Base-by-base conservation (phyloP, 768 basidiomycete genomes). In the Lanmaoa rubissima region DNA sequence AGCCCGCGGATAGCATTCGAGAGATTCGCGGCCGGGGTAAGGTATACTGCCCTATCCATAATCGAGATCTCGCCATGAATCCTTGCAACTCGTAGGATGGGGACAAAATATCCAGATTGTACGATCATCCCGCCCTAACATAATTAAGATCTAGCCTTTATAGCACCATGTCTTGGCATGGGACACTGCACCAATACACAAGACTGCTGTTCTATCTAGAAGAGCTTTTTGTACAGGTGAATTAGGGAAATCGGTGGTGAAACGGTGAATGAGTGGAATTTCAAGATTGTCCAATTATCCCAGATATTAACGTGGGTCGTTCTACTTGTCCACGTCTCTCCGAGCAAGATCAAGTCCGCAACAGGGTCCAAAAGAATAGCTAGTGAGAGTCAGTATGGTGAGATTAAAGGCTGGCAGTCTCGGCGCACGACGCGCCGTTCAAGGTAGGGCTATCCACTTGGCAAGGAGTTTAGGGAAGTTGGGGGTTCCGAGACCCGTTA, bases 401-500 rank as follows among this genome's bases (percentile, higher is more conserved):
- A 12, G 13, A 34, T n/a, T 21, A 36, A 12, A 28, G n/a, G 24
- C 19, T 13, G 8, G 12, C 10, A 13, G 5, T 16, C 43, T 13
- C 31, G 19, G 24, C 17, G 19, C 5, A 41, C 16, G 26, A 41
- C 12, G 9, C 10, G 35, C 16, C 24, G 24, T 14, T 65, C 58
- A 67, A 28, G 60, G 63, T 43, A 63, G 57, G n/a, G 65, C 51
- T 10, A 73, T 38, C 76, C 74, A 81, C 39, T 63, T 65, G 4
- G 51, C 63, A 24, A 79, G 60, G 51, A 81, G 57, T 38, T 52
- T 43, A 1, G 59, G 58, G 16, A 80, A 80, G 35, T 65, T 72
- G 0, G 78, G 81, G 5, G 79, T 82, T 8, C 82, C 82, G 1
- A 81, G 65, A 7, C 82, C 82, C n/a, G 81, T 82, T 3, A 74